Evolutionary conservation across 495 filamentous ascomycete species (phyloP).

Genomic region (Jackrogersella minutella): DNA sequence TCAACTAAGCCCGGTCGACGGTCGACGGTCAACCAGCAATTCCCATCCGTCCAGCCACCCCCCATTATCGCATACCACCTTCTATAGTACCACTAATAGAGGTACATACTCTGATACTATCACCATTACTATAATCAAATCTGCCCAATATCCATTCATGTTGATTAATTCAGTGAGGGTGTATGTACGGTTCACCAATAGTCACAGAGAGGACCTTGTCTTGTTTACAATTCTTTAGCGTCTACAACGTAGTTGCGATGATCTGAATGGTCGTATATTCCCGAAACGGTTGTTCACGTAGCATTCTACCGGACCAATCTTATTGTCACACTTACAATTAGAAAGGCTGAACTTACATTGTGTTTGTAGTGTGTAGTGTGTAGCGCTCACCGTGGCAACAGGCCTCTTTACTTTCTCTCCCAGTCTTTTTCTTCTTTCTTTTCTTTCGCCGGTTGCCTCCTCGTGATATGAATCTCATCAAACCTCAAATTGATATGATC

Average conservation of each 20-base stretch:
- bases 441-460: background rate
- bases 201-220: conserved; percentile 11
- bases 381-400: conserved; percentile 29
- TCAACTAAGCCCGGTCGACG: background rate
- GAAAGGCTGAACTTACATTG: conserved; percentile 38
- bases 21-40: background rate
- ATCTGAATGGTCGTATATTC: conserved; percentile 38
- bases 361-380: conserved; percentile 18
- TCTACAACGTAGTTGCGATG: conserved; percentile 25
- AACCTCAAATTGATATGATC: conserved; percentile 36
- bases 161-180: conserved; percentile 19
- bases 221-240: conserved; percentile 43
- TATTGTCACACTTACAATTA: conserved; percentile 14
- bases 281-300: conserved; percentile 28
- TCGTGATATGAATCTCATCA: conserved; percentile 33
- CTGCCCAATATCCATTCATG: conserved; percentile 41
- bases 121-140: conserved; percentile 19
- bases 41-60: conserved; percentile 17
- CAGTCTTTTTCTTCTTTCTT: conserved; percentile 3
- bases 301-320: conserved; percentile 33
- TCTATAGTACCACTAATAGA: background rate
- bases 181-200: conserved; percentile 38
- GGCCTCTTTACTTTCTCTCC: conserved; percentile 1
- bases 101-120: background rate
- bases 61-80: conserved; percentile 2